Evolutionary conservation across 192 early-diverging fungal species (phyloP), one percentile per base, ranked within the genome.

Genomic region (Rhizophagus prolifer): DNA sequence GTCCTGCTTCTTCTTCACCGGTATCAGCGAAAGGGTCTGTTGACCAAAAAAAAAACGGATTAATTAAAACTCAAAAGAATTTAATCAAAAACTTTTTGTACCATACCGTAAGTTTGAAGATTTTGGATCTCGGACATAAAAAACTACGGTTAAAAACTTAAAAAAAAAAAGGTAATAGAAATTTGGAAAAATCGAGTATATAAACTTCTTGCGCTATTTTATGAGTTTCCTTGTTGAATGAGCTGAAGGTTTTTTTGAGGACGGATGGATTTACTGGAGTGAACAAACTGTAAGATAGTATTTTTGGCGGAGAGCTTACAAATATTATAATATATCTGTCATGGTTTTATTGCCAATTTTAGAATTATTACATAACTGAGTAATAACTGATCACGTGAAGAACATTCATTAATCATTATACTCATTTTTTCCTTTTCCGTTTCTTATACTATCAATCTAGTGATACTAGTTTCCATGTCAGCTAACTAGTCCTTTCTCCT

Each of bases 101-200:
- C 41, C 78, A 59, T 81, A 83, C 82, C 82, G 75, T 83, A 86
- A 59, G 76, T 58, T 31, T 79, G 72, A 76, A 86, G 78, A 73
- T 86, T 85, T 81, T 85, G 81, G 79, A 85, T 85, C 71, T 74
- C 83, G 83, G 84, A 85, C 84, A 85, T 85, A 81, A 81, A 70
- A 78, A 58, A 78, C 54, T 80, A 72, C 28, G 70, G 65, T 41
- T 36, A 41, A 41, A 23, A 67, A 31, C 36, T 67, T 67, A 3
- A 6, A 54, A 54, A 54, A 44, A 44, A 54, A 54, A 54, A n/a
- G n/a, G 16, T 54, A 54, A 54, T 16, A 67, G 62, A 10, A 25
- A 23, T 1, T 64, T 30, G 62, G 14, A 19, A 64, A 28, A 30
- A 30, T 2, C 62, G 62, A 62, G 62, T 28, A 23, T 64, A 16